These are phyloP conservation scores for Dipteronia sinensis DNA, from an alignment of 345 rosid species.

Conservation along the genomic window DNA sequence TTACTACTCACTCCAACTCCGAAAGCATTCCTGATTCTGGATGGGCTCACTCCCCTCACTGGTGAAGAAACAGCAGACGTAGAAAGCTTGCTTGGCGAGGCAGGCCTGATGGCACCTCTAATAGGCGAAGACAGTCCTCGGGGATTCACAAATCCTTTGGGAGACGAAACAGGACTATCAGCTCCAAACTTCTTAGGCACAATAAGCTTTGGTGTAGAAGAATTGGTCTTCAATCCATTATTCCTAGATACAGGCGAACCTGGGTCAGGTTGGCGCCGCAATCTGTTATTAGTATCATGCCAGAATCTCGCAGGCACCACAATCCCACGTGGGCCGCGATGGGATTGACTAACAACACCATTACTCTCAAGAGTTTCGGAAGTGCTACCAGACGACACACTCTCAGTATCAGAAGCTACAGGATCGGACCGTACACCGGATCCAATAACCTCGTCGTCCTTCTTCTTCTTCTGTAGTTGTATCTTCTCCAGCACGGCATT, in stretches of 20 bases:
- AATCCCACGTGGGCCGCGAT: constrained; percentile 38
- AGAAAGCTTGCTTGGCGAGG: constrained; percentile 69
- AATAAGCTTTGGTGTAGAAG: constrained; percentile 36
- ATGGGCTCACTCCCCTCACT: constrained; percentile 64
- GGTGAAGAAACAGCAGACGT: constrained; percentile 58
- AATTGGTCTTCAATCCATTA: constrained; percentile 36
- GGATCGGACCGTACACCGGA: constrained; percentile 39
- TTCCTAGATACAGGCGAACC: constrained; percentile 41
- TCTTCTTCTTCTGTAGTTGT: constrained; percentile 17
- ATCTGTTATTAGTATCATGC: constrained; percentile 52
- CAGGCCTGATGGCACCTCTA: constrained; percentile 55
- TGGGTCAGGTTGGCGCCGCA: constrained; percentile 50
- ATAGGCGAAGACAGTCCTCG: constrained; percentile 61
- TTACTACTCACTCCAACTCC: constrained; percentile 39
- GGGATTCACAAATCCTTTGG: constrained; percentile 48
- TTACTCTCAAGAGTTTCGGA: constrained; percentile 42
- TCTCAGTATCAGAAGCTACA: constrained; percentile 77
- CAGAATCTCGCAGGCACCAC: constrained; percentile 54
- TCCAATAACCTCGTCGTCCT: constrained; percentile 22
- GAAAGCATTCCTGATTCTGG: constrained; percentile 54
- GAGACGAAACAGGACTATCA: constrained; percentile 61
- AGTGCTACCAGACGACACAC: constrained; percentile 81
- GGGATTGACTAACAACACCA: constrained; percentile 21
- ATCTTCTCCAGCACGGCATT: constrained; percentile 39
- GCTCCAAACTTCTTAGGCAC: constrained; percentile 46